Base-by-base conservation (phyloP, 768 basidiomycete species). In the Tylopilus balloui region DNA sequence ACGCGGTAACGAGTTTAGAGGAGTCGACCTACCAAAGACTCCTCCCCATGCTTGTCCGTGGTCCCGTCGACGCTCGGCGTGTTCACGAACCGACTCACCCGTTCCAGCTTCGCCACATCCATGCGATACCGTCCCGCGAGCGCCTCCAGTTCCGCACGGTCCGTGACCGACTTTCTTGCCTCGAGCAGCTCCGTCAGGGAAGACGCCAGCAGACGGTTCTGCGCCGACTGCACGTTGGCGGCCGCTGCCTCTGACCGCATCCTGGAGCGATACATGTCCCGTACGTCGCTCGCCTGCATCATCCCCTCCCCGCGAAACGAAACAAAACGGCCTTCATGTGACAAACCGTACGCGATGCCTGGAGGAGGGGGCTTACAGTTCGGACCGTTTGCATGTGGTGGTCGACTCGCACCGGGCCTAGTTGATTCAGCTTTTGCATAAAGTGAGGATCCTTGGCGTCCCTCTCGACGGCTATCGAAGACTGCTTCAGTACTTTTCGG, bases 401-500 rank as follows among this genome's bases (percentile, higher is more conserved):
- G 57, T 88, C 79, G 12, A 91, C 86, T 27, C 70, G 72, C 20
- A 90, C 88, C 12, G 78, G 80, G 1, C 88, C 88, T 2, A 92
- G 70, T 31, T 66, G 71, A 55, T 55, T 77, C 42, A 92, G 67
- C 55, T 86, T 88, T 29, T 78, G 72, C 56, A 86, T 63, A 43
- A 91, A 78, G 23, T 88, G 78, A 2, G 86, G 85, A 58, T 92
- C 88, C 47, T 71, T 73, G n/a, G 79, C 75, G 56, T 92, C 87
- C 45, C 61, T 68, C 47, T 79, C 73, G 57, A 88, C 81, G 8
- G 71, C 86, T 88, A 55, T 46, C 39, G 50, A 13, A 41, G 23
- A n/a, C n/a, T 12, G n/a, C 12, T 2, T 46, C 27, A 35, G 14
- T 8, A 13, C 17, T 15, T 8, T 3, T 29, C 29, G 7, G 27